phyloP scores from a whole-genome alignment of 768 basidiomycete species.

The Leucosporidium scottii region DNA sequence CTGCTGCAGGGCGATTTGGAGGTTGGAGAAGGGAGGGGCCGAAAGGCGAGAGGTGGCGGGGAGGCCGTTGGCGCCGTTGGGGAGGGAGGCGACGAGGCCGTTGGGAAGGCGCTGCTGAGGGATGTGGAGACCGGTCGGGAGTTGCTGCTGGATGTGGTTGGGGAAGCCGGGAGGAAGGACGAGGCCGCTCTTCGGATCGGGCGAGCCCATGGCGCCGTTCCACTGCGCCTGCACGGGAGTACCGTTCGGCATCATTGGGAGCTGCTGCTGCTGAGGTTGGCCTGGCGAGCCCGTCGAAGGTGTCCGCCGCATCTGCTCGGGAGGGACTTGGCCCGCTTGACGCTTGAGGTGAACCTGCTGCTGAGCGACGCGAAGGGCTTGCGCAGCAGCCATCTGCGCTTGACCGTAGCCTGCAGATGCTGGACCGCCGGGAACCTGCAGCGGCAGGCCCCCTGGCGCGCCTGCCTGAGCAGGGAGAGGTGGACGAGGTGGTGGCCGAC shows the following conservation, averaged over 20 bases:
- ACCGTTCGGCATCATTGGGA: not conserved
- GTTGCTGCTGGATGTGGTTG: slow-evolving; percentile 1
- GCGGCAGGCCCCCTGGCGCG: not conserved
- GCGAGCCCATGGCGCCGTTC: slow-evolving; percentile 1
- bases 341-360: slow-evolving; percentile 8
- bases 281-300: slow-evolving; percentile 13
- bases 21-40: slow-evolving; percentile 11
- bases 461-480: not conserved
- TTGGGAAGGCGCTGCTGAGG: slow-evolving; percentile 4
- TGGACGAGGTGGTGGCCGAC: too few species aligned
- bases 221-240: slow-evolving; percentile 3
- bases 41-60: slow-evolving; percentile 26
- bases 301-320: slow-evolving; percentile 18
- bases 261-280: slow-evolving; percentile 1
- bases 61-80: slow-evolving; percentile 20
- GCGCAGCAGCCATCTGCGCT: slow-evolving; percentile 12
- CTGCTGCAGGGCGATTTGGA: slow-evolving; percentile 16
- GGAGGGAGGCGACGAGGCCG: slow-evolving; percentile 3
- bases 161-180: slow-evolving; percentile 4
- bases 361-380: slow-evolving; percentile 9
- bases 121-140: slow-evolving; percentile 9
- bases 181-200: slow-evolving; percentile 10
- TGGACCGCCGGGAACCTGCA: too few species aligned
- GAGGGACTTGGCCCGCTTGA: not conserved
- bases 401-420: not conserved